A percentile compares a stretch with the other conserved stretches of the same genome.
These are phyloP conservation scores for Bondarzewia mesenterica DNA, from an alignment of 1,284 basidiomycete genomes.

Conservation along the genomic window DNA sequence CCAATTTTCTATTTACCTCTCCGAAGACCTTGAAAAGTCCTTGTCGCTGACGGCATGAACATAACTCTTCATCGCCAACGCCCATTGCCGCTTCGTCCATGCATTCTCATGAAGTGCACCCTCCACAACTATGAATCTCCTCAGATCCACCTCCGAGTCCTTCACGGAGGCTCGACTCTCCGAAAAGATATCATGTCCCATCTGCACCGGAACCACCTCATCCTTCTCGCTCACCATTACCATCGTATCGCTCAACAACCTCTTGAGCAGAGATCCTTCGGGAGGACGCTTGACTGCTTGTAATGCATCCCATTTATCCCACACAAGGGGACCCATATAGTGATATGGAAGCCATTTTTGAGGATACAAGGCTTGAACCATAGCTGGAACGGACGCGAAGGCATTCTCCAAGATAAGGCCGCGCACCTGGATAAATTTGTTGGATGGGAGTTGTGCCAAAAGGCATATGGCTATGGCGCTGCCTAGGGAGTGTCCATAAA, in stretches of 20 bases:
- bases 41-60: constrained; percentile 9
- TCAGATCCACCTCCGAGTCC: neutral
- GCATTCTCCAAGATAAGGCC: constrained; percentile 45
- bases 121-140: constrained; percentile 21
- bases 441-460: constrained; percentile 12
- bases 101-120: constrained; percentile 37
- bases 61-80: constrained; percentile 23
- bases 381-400: constrained; percentile 38
- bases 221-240: constrained; percentile 41
- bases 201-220: constrained; percentile 36
- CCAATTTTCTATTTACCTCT: neutral
- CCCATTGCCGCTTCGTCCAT: constrained; percentile 31
- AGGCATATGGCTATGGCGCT: constrained; percentile 36
- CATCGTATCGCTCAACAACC: constrained; percentile 32
- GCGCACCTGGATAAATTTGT: constrained; percentile 17
- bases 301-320: constrained; percentile 41
- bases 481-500: constrained; percentile 46
- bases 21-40: neutral
- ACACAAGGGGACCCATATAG: constrained; percentile 33
- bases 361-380: constrained; percentile 42
- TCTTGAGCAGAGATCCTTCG: constrained; percentile 16
- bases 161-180: constrained; percentile 4
- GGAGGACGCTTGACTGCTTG: constrained; percentile 15
- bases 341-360: constrained; percentile 42
- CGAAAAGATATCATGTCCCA: constrained; percentile 27